Base-by-base conservation (phyloP, 768 basidiomycete species). In the Suillus spraguei region DNA sequence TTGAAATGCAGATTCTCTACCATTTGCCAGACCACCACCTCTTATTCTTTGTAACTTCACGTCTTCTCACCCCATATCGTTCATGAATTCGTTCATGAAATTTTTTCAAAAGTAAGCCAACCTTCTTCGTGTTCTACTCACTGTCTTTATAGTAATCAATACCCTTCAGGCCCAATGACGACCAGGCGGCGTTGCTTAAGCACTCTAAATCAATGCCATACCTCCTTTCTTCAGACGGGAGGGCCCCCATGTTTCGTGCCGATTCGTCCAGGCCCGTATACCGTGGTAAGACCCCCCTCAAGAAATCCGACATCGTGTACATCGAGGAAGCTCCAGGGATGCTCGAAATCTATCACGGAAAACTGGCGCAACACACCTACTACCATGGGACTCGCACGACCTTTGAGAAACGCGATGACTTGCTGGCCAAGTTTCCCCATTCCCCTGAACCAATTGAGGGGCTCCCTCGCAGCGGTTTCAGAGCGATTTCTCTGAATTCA, bases 121-220 rank as follows among this genome's bases (percentile, higher is more conserved):
- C 28, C n/a, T 3, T 35, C 42, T 41, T 24, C 28, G 8, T 38
- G 10, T 16, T 59, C 17, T 6, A n/a, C 4, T 60, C 14, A 36
- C 47, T 22, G 38, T 22, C 16, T 9, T 59, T 17, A 59, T 42
- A 16, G 36, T 49, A 39, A 46, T 35, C 11, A 11, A 35, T 20
- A 60, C 16, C 11, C 16, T 13, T 16, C 46, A 66, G 66, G 36
- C 53, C 66, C 39, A 16, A 33, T 0, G 16, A 52, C 3, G 65
- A 63, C 8, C 24, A 52, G 22, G 14, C 17, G 13, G n/a, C 16
- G 5, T 44, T 41, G 8, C 62, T 67, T 42, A 67, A 66, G 55
- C 66, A 67, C 49, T 53, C 62, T 2, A 60, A 53, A 14, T 67
- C 66, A 32, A 63, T 67, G 66, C 66, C 66, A 13, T 47, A 63